Base-by-base conservation (phyloP, 1,139 yeast genomes). In the Kazachstania sp. region DNA sequence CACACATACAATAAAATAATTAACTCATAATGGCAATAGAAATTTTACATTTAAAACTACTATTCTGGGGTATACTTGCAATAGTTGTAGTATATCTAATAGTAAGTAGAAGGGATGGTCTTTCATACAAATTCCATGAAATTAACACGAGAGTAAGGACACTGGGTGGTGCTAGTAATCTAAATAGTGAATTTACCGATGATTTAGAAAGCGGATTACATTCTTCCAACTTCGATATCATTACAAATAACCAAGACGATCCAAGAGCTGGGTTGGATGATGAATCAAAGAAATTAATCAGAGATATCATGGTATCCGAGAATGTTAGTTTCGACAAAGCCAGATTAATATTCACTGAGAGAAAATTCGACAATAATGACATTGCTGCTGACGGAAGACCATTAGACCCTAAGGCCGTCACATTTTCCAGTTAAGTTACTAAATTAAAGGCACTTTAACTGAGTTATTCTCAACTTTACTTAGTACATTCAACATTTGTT, bases 311-410 rank as follows among this genome's bases (percentile, higher is more conserved):
- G 94, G 56, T 65, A 13, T 58, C 68, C 4, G 64, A 69, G 23
- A 61, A 69, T 23, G 49, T 83, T 35, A 58, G 75, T 1, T 86
- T 86, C 63, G 95, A 86, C 60, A 79, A 79, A 42, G 95, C 95
- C 1, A 70, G 95, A 48, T 65, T 76, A 12, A 60, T 70, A 45
- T 81, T 75, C 57, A 74, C 78, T 1, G 71, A 69, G 48, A 57
- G 63, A 18, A 69, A 68, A 53, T 71, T 85, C 60, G 67, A 69
- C 2, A 63, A 68, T 18, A 76, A 84, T 61, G 75, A 73, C 13
- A 78, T 85, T 37, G 85, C 74, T 1, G 69, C 73, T 2, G 76
- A 74, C 56, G 78, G 78, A 0, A 62, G 65, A 45, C 78, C 78
- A 1, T 49, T 66, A 41, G 81, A 77, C 52, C 79, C 81, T 1